Evolutionary conservation across 306 rosid genomes (phyloP).

Genomic region (Citrullus mucosospermus): DNA sequence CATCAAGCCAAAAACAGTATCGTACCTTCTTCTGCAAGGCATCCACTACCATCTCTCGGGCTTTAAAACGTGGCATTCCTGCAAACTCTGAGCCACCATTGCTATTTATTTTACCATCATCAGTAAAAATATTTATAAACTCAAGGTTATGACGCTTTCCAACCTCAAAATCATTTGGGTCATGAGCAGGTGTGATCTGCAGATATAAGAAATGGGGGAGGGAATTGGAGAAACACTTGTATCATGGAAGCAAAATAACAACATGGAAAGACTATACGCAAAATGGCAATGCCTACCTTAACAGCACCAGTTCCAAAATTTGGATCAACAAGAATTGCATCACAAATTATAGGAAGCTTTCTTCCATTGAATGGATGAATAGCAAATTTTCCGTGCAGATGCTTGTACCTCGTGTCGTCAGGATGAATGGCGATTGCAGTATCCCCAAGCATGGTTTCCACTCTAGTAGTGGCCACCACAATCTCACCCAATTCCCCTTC

Average conservation of each 20-base stretch:
- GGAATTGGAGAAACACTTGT: slow-evolving; percentile 7
- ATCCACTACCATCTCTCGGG: slow-evolving; percentile 57
- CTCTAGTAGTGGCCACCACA: slow-evolving; percentile 88
- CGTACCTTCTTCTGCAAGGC: slow-evolving; percentile 77
- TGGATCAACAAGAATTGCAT: slow-evolving; percentile 84
- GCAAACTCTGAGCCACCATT: slow-evolving; percentile 78
- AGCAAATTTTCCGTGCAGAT: slow-evolving; percentile 77
- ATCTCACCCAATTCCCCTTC: slow-evolving; percentile 77
- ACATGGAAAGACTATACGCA: background rate
- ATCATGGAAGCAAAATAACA: slow-evolving; percentile 1
- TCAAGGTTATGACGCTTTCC: slow-evolving; percentile 83
- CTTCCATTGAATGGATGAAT: slow-evolving; percentile 85
- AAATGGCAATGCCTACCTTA: slow-evolving; percentile 43
- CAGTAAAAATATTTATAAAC: slow-evolving; percentile 66
- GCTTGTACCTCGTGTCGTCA: slow-evolving; percentile 48
- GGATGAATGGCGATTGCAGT: slow-evolving; percentile 91
- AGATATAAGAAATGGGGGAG: slow-evolving; percentile 13
- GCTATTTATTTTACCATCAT: slow-evolving; percentile 80
- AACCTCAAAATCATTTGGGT: slow-evolving; percentile 91
- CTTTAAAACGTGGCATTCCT: slow-evolving; percentile 80
- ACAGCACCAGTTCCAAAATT: slow-evolving; percentile 91
- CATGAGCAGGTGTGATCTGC: slow-evolving; percentile 99
- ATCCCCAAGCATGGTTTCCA: slow-evolving; percentile 98
- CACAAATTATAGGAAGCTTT: slow-evolving; percentile 72
- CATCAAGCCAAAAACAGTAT: background rate